These are phyloP conservation scores for Lentinus tigrinus DNA, from an alignment of 768 basidiomycete species.

Conservation along the genomic window DNA sequence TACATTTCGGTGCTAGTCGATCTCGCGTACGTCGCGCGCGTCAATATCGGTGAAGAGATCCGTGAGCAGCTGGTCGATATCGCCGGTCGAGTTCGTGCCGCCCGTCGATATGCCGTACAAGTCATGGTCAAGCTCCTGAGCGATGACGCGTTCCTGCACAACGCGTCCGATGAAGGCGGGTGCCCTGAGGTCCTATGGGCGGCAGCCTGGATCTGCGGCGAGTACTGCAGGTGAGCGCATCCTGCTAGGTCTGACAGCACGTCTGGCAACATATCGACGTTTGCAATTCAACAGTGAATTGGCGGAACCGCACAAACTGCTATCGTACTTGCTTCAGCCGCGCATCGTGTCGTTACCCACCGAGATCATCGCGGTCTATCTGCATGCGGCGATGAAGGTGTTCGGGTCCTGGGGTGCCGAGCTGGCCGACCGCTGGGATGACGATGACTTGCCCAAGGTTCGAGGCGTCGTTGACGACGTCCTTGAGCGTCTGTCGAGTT, in stretches of 20 bases:
- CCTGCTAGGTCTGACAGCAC: background rate
- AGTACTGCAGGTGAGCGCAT: conserved; percentile 76
- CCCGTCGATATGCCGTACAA: conserved; percentile 77
- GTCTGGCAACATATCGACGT: conserved; percentile 8
- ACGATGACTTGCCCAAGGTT: conserved; percentile 64
- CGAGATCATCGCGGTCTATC: conserved; percentile 72
- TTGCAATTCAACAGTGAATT: conserved; percentile 54
- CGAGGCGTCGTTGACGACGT: conserved; percentile 63
- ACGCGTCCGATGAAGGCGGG: conserved; percentile 65
- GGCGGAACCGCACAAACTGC: conserved; percentile 70
- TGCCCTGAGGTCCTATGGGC: conserved; percentile 90
- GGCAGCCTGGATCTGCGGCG: conserved; percentile 95
- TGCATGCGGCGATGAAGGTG: conserved; percentile 82
- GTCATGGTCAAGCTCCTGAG: conserved; percentile 79
- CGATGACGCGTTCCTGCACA: conserved; percentile 72
- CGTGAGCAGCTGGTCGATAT: conserved; percentile 86
- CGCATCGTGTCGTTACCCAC: conserved; percentile 55
- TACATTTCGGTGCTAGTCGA: conserved; percentile 94
- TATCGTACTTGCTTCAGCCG: conserved; percentile 67
- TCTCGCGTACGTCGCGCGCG: conserved; percentile 82
- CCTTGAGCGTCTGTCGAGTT: conserved; percentile 53
- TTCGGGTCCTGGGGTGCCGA: conserved; percentile 85
- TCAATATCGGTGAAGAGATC: conserved; percentile 74
- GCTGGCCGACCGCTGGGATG: conserved; percentile 74
- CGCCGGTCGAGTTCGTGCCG: conserved; percentile 73